Evolutionary conservation across 2,329 filamentous ascomycete genomes (phyloP).

Genomic region (Talaromyces sp.): DNA sequence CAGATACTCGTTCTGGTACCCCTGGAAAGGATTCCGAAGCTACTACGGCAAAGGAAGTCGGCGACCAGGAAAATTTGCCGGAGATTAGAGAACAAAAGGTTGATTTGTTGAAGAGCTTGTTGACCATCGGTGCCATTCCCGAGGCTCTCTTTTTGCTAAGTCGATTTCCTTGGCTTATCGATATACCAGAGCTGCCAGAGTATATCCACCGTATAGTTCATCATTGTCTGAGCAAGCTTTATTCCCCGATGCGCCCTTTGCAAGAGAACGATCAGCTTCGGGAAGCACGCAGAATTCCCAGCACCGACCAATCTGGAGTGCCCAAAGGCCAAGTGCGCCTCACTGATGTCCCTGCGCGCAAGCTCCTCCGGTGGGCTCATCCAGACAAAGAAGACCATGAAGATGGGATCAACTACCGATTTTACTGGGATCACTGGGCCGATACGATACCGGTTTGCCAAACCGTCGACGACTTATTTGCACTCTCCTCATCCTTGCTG

Average conservation of each 20-base stretch:
- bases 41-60: conserved; percentile 32
- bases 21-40: conserved; percentile 49
- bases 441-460: conserved; percentile 92
- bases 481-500: conserved; percentile 74
- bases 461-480: conserved; percentile 82
- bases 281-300: conserved; percentile 46
- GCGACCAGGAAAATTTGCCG: conserved; percentile 50
- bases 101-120: conserved; percentile 71
- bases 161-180: conserved; percentile 85
- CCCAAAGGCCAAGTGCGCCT: conserved; percentile 65
- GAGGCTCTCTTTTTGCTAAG: conserved; percentile 90
- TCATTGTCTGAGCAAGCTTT: conserved; percentile 73
- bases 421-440: conserved; percentile 96
- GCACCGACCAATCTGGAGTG: conserved; percentile 60
- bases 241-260: conserved; percentile 47
- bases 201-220: conserved; percentile 80
- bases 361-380: conserved; percentile 74
- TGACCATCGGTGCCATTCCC: conserved; percentile 86
- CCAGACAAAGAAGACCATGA: conserved; percentile 70
- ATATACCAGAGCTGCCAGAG: conserved; percentile 72
- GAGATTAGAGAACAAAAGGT: conserved; percentile 86
- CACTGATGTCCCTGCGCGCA: conserved; percentile 54
- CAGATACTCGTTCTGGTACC: conserved; percentile 45
- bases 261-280: conserved; percentile 34
- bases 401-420: conserved; percentile 72